A percentile compares a stretch with the other conserved stretches of the same genome.
Conservation (phyloP, 768 basidiomycete genomes). For the Lactifluus subvellereus region DNA sequence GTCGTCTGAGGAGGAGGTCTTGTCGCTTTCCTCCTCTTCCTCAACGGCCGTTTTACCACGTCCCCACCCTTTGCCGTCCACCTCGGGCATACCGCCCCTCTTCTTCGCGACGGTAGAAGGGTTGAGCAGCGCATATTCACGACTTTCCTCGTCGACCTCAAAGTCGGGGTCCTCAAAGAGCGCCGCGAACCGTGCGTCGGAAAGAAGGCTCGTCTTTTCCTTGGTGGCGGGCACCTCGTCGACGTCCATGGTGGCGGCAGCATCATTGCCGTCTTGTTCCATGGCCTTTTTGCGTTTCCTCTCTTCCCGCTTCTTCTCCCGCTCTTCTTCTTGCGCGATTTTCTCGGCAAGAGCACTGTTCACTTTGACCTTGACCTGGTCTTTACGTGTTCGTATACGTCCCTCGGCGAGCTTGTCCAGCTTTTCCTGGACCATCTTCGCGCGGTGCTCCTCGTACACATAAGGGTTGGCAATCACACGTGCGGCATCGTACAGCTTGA, state of each 20-base stretch:
- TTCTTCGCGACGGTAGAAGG: slow-evolving; percentile 70
- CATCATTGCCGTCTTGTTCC: slow-evolving; percentile 34
- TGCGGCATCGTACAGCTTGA: slow-evolving; percentile 94
- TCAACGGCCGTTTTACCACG: slow-evolving; percentile 28
- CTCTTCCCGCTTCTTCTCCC: slow-evolving; percentile 48
- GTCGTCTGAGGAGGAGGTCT: slow-evolving; percentile 44
- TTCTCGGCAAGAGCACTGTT: slow-evolving; percentile 86
- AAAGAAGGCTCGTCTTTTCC: slow-evolving; percentile 51
- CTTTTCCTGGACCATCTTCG: slow-evolving; percentile 79
- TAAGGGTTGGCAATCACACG: slow-evolving; percentile 95
- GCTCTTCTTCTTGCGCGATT: slow-evolving; percentile 61
- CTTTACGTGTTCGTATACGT: slow-evolving; percentile 81
- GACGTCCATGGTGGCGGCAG: slow-evolving; percentile 34
- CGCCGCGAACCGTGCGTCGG: slow-evolving; percentile 83
- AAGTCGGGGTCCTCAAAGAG: slow-evolving; percentile 91
- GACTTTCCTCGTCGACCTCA: slow-evolving; percentile 79
- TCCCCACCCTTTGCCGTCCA: slow-evolving; percentile 15
- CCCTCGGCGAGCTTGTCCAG: slow-evolving; percentile 92
- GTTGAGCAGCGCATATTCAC: slow-evolving; percentile 91
- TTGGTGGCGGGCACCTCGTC: slow-evolving; percentile 31
- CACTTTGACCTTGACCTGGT: slow-evolving; percentile 59
- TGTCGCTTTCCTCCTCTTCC: slow-evolving; percentile 78
- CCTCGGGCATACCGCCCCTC: slow-evolving; percentile 17
- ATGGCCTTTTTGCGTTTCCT: slow-evolving; percentile 42
- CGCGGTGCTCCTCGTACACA: slow-evolving; percentile 90